phyloP scores from a whole-genome alignment of 2,329 filamentous ascomycete species.

The Penicillium sp. region DNA sequence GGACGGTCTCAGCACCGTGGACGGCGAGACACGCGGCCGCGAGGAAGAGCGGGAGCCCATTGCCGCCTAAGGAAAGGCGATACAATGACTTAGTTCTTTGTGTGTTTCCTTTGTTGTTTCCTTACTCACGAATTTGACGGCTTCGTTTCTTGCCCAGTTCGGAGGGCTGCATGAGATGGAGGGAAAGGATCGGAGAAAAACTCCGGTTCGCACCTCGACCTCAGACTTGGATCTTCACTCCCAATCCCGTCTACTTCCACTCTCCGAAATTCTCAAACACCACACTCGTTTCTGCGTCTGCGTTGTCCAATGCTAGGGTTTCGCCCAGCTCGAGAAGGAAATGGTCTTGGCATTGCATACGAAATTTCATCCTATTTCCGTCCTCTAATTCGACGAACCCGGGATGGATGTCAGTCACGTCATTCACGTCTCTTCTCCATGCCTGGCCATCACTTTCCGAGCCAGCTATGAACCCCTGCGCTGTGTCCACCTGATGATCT shows the following conservation, averaged over 20 bases:
- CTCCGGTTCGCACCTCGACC: not conserved
- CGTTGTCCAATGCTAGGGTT: not conserved
- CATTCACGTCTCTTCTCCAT: not conserved
- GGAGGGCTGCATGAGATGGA: slow-evolving; percentile 1
- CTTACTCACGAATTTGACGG: slow-evolving; percentile 25
- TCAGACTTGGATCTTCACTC: not conserved
- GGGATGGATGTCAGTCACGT: not conserved
- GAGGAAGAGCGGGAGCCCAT: slow-evolving; percentile 45
- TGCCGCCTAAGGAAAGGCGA: slow-evolving; percentile 24
- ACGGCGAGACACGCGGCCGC: slow-evolving; percentile 44
- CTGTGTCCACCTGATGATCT: not conserved
- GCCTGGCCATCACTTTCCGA: not conserved
- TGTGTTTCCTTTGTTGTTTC: slow-evolving; percentile 3
- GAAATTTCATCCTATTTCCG: slow-evolving; percentile 5
- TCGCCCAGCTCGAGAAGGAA: not conserved
- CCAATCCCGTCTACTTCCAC: not conserved
- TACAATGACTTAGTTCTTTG: slow-evolving; percentile 5
- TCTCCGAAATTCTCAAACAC: not conserved
- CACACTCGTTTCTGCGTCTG: slow-evolving; percentile 8
- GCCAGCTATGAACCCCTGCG: not conserved
- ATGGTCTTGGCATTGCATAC: slow-evolving; percentile 9
- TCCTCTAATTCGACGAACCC: slow-evolving; percentile 7
- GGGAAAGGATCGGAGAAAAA: not conserved
- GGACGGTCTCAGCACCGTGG: slow-evolving; percentile 41
- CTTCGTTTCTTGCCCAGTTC: slow-evolving; percentile 7